Base-by-base conservation (phyloP, 192 early-diverging fungal genomes). In the Dispira simplex region DNA sequence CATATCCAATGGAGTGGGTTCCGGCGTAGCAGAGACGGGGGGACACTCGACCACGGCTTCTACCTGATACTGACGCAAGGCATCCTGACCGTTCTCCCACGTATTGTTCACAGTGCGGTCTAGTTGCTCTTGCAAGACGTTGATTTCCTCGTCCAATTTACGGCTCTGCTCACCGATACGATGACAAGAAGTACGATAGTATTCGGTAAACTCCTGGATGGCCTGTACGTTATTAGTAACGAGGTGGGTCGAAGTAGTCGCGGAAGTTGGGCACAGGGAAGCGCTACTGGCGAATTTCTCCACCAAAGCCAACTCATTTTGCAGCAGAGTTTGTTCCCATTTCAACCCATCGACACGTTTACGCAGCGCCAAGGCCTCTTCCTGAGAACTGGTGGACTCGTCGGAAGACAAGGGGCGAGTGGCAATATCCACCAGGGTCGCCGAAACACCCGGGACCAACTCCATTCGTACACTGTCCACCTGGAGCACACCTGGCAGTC, bases 401-500 rank as follows among this genome's bases (percentile, higher is more conserved):
- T 51, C 23, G 49, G 49, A 4, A 23, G 49, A 51, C 49, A 4
- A 23, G 49, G 23, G 54, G 2, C 23, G 54, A 12, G 54, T 56
- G 2, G 54, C 21, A 12, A 56, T 28, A 25, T 56, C 54, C 20
- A 56, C 54, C 13, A 56, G 21, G 9, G 23, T 25, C 20, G 11
- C 54, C 12, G 54, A 13, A 25, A 21, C 25, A 13, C 14, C 25
- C 25, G 54, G 32, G 6, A 6, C 32, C 32, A 39, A 23, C 14
- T 56, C 54, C 18, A 56, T 28, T 14, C 54, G 54, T 2, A 56
- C 54, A 28, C 54, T 56, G 54, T 56, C 54, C 3, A 13, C 23
- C 20, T 56, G 25, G 21, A 56, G 54, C 20, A 56, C 54, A 3
- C 20, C 13, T 14, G 54, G 54, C 25, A 56, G 54, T 21, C 23